Evolutionary conservation across 2,329 filamentous ascomycete species (phyloP).

Genomic region (Sarocladium oryzae): DNA sequence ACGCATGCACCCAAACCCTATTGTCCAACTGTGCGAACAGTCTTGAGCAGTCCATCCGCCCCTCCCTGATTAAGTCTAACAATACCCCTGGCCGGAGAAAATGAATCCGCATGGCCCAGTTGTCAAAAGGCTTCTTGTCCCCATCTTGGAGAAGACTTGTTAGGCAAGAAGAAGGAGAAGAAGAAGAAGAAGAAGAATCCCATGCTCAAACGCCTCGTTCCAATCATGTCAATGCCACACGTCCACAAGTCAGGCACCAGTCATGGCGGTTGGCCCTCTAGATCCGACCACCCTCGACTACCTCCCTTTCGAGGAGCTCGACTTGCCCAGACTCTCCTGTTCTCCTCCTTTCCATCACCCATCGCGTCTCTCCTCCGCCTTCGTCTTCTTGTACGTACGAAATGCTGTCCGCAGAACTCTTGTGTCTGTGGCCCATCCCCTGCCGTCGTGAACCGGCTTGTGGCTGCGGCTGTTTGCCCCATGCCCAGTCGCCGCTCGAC

Average conservation of each 20-base stretch:
- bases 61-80: neutral
- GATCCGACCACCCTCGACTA: slow-evolving; percentile 51
- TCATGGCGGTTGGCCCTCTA: neutral
- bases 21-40: neutral
- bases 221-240: neutral
- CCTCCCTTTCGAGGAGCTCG: slow-evolving; percentile 58
- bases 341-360: slow-evolving; percentile 63
- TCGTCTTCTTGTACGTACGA: slow-evolving; percentile 62
- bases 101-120: neutral
- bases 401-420: slow-evolving; percentile 59
- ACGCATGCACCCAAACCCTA: neutral
- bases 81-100: neutral
- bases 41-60: neutral
- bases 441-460: slow-evolving; percentile 11
- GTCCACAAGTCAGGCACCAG: neutral
- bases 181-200: neutral
- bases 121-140: too few relatives aligned
- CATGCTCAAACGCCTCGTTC: neutral
- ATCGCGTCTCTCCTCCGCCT: slow-evolving; percentile 50
- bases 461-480: slow-evolving; percentile 1
- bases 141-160: too few relatives aligned
- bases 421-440: slow-evolving; percentile 40
- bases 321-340: slow-evolving; percentile 60
- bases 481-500: neutral
- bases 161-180: neutral